phyloP scores from a whole-genome alignment of 2,329 filamentous ascomycete species.

The Fusarium pseudocircinatum region DNA sequence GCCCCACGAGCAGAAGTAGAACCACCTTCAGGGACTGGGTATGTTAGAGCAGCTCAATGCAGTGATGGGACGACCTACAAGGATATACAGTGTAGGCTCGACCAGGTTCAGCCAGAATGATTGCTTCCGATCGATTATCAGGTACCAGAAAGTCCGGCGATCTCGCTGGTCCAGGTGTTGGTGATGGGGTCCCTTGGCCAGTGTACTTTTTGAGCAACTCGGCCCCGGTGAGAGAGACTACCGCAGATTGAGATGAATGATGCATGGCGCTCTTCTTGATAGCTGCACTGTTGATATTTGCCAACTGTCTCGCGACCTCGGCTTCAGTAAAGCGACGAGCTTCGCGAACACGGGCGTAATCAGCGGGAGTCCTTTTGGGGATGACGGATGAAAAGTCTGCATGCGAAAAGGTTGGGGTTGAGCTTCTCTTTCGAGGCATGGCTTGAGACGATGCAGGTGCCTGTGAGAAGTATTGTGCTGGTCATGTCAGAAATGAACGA shows the following conservation, averaged over 20 bases:
- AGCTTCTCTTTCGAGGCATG: slow-evolving; percentile 18
- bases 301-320: slow-evolving; percentile 15
- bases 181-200: slow-evolving; percentile 1
- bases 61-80: slow-evolving; percentile 4
- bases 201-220: slow-evolving; percentile 29
- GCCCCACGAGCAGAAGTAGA: slow-evolving; percentile 38
- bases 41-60: neutral
- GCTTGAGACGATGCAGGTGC: neutral
- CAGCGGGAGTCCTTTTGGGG: slow-evolving; percentile 11
- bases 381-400: neutral
- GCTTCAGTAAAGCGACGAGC: slow-evolving; percentile 35
- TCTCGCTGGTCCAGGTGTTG: neutral
- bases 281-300: slow-evolving; percentile 1
- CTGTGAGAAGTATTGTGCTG: slow-evolving; percentile 7
- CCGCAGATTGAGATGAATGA: neutral
- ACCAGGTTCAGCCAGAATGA: slow-evolving; percentile 25
- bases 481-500: neutral
- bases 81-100: slow-evolving; percentile 29
- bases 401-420: slow-evolving; percentile 1
- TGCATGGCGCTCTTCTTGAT: slow-evolving; percentile 16
- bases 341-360: slow-evolving; percentile 1
- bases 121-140: slow-evolving; percentile 18
- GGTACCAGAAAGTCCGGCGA: neutral
- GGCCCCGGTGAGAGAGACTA: slow-evolving; percentile 15
- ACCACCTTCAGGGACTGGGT: slow-evolving; percentile 13